These are phyloP conservation scores for Aegilops sharonensis DNA, from an alignment of 176 grass and related monocot genomes.

Conservation along the genomic window DNA sequence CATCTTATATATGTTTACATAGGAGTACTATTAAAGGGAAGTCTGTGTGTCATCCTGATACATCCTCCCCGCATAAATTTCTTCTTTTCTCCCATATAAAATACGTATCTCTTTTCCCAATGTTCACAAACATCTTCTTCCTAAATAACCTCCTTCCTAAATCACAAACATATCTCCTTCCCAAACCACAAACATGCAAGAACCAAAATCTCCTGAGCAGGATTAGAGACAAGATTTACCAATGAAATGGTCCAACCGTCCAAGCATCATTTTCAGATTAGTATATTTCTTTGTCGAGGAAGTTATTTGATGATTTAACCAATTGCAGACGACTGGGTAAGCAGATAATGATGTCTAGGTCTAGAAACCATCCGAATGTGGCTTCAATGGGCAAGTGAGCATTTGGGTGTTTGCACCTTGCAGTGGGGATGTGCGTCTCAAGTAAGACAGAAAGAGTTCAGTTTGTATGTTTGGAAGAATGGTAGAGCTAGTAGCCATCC, in stretches of 20 bases:
- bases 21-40: no score
- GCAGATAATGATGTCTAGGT: slow-evolving; percentile 10
- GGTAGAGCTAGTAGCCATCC: neutral
- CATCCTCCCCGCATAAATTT: no score
- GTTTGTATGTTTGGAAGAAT: neutral
- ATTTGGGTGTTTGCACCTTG: neutral
- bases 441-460: neutral
- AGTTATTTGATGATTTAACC: neutral
- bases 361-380: neutral
- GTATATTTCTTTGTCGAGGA: neutral
- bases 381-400: neutral
- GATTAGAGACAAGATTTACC: neutral
- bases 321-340: slow-evolving; percentile 20
- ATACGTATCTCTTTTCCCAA: no score
- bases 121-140: no score
- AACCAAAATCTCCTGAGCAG: neutral
- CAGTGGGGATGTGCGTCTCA: neutral
- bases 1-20: no score
- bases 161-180: no score
- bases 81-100: no score
- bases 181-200: no score
- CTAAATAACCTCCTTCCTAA: no score
- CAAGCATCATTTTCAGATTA: neutral
- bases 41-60: no score
- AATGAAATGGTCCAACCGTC: slow-evolving; percentile 26